Conservation (phyloP, 176 grass and related monocot species). For the Paspalum notatum region DNA sequence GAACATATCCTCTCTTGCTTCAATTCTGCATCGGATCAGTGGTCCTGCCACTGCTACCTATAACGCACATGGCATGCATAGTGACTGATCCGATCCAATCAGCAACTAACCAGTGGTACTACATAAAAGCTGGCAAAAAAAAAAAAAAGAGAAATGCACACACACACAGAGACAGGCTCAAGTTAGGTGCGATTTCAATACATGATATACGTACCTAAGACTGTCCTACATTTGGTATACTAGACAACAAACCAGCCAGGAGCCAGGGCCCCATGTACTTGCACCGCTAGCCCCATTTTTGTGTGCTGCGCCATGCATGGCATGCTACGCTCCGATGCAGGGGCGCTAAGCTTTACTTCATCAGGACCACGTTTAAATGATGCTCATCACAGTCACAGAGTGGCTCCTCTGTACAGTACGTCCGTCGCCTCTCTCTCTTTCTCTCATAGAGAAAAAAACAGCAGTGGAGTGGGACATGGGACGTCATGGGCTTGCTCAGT, state of each 20-base stretch:
- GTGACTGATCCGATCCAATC: background rate
- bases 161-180: background rate
- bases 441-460: background rate
- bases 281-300: background rate
- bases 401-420: no score
- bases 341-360: background rate
- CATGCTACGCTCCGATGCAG: background rate
- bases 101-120: background rate
- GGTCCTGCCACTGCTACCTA: conserved; percentile 31
- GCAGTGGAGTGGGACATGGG: background rate
- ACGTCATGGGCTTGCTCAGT: conserved; percentile 33
- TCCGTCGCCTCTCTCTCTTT: background rate
- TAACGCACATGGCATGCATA: conserved; percentile 1
- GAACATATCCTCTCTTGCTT: background rate
- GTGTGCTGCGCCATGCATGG: conserved; percentile 12
- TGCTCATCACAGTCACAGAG: background rate
- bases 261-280: background rate
- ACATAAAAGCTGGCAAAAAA: background rate
- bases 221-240: background rate
- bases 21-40: background rate
- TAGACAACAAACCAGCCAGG: background rate
- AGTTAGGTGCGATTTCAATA: conserved; percentile 1
- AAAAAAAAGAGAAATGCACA: background rate
- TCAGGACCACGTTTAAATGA: conserved; percentile 45
- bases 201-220: background rate